Evolutionary conservation across 495 filamentous ascomycete species (phyloP).

Genomic region (Penicillium verhagenii): DNA sequence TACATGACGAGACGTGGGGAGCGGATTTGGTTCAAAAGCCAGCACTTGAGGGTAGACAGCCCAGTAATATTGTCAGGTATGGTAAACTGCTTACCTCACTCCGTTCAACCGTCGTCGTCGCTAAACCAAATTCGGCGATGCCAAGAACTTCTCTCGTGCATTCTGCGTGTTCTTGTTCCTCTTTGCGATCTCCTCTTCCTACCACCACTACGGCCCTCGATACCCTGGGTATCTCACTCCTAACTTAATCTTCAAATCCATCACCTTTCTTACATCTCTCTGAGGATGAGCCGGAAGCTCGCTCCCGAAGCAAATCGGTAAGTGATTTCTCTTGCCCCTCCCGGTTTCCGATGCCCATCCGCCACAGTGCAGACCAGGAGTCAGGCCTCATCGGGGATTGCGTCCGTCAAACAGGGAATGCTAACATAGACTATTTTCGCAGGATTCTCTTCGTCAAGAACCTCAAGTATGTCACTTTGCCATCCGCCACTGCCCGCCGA

Average conservation of each 20-base stretch:
- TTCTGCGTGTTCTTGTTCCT: constrained; percentile 20
- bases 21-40: neutral
- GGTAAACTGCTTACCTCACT: constrained; percentile 16
- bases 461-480: constrained; percentile 64
- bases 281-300: constrained; percentile 68
- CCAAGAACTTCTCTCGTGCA: constrained; percentile 27
- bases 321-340: constrained; percentile 46
- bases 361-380: constrained; percentile 5
- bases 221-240: constrained; percentile 28
- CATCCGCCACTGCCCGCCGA: constrained; percentile 2
- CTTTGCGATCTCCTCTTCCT: constrained; percentile 18
- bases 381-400: neutral
- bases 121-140: constrained; percentile 36
- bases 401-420: constrained; percentile 15
- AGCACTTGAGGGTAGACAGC: neutral
- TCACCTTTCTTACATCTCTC: constrained; percentile 9
- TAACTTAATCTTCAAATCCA: constrained; percentile 15
- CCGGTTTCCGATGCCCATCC: constrained; percentile 6
- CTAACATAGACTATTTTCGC: constrained; percentile 15
- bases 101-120: neutral
- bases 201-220: constrained; percentile 15
- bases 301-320: constrained; percentile 95
- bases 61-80: constrained; percentile 14
- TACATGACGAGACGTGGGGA: neutral
- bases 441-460: constrained; percentile 99